phyloP scores from a whole-genome alignment of 1,284 basidiomycete genomes.

The Moesziomyces sp. region DNA sequence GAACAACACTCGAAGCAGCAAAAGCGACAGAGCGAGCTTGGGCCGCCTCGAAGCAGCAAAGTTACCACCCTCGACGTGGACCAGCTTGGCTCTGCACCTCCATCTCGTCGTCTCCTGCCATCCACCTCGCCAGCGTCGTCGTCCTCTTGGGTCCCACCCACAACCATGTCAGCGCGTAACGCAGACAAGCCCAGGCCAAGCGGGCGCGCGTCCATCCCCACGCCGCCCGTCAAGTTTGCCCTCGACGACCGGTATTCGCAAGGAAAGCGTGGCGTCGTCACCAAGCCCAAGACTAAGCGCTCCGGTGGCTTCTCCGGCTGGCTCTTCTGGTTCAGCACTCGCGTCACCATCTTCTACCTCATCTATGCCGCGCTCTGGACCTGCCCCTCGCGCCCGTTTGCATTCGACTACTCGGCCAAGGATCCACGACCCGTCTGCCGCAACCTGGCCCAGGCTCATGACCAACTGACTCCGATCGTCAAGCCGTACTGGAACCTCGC shows the following conservation, averaged over 20 bases:
- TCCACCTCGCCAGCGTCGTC: slow-evolving; percentile 15
- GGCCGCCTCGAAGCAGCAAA: background rate
- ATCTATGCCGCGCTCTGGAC: slow-evolving; percentile 57
- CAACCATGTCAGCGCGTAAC: slow-evolving; percentile 17
- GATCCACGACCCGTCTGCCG: slow-evolving; percentile 59
- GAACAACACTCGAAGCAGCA: background rate
- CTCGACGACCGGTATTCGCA: slow-evolving; percentile 21
- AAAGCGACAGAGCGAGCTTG: background rate
- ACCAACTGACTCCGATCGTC: slow-evolving; percentile 53
- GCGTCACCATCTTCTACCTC: slow-evolving; percentile 50
- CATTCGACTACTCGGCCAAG: slow-evolving; percentile 56
- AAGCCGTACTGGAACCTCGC: slow-evolving; percentile 42
- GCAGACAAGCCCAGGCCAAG: slow-evolving; percentile 26
- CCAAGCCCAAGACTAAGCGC: slow-evolving; percentile 13
- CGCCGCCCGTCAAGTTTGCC: slow-evolving; percentile 35
- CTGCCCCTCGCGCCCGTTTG: slow-evolving; percentile 59
- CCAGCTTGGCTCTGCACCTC: background rate
- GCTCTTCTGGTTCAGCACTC: slow-evolving; percentile 37
- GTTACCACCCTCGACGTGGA: background rate
- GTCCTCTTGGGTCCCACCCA: background rate
- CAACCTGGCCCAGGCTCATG: slow-evolving; percentile 54
- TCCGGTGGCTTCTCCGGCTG: slow-evolving; percentile 37
- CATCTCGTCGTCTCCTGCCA: slow-evolving; percentile 5
- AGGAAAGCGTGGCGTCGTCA: background rate
- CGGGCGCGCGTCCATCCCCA: slow-evolving; percentile 39